Conservation (phyloP, 345 rosid genomes). For the Mangifera indica region DNA sequence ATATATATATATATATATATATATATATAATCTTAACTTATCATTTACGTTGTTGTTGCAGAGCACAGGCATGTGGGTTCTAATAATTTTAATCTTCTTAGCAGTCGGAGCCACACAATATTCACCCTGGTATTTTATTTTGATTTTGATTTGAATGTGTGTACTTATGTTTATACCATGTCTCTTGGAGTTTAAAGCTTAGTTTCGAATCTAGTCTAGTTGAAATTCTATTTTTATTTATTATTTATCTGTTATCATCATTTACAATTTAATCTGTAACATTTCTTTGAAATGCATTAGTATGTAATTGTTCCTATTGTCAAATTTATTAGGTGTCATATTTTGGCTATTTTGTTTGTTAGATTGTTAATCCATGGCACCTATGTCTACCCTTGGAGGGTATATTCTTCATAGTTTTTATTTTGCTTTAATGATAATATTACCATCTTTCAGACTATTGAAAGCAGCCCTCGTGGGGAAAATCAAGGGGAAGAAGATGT, state of each 20-base stretch:
- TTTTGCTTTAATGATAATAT: slow-evolving; percentile 9
- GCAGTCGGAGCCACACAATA: slow-evolving; percentile 98
- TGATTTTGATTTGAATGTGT: slow-evolving; percentile 7
- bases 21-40: slow-evolving; percentile 18
- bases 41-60: slow-evolving; percentile 35
- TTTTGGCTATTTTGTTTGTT: not conserved
- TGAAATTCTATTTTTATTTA: not conserved
- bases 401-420: slow-evolving; percentile 9
- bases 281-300: not conserved
- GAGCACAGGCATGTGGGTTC: slow-evolving; percentile 96
- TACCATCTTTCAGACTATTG: slow-evolving; percentile 46
- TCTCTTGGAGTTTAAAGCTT: not conserved
- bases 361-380: not conserved
- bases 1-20: too few species aligned
- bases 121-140: slow-evolving; percentile 63
- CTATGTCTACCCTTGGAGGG: not conserved
- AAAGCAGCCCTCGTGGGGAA: slow-evolving; percentile 59
- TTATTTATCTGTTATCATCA: not conserved
- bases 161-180: not conserved
- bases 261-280: not conserved
- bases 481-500: slow-evolving; percentile 58
- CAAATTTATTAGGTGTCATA: not conserved
- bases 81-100: slow-evolving; percentile 84
- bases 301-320: not conserved
- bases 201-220: not conserved